These are phyloP conservation scores for Coprinellus micaceus DNA, from an alignment of 768 basidiomycete genomes.

Conservation along the genomic window DNA sequence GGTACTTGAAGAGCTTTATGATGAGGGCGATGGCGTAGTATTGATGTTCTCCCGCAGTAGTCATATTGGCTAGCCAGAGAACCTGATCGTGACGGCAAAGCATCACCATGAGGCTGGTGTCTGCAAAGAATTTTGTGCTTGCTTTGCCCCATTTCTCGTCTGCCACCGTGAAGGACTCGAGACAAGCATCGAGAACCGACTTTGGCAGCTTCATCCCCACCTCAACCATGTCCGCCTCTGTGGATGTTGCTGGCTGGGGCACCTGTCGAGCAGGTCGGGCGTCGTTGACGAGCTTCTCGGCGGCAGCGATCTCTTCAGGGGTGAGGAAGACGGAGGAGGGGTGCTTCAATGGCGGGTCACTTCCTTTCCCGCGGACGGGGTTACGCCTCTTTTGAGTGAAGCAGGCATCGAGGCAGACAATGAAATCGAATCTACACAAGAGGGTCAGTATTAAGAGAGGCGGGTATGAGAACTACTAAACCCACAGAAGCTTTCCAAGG, in stretches of 20 bases:
- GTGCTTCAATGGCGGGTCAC: not conserved
- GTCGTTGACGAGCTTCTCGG: not conserved
- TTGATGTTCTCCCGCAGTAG: conserved; percentile 27
- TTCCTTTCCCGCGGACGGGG: not conserved
- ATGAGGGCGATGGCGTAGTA: conserved; percentile 23
- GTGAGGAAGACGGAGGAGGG: not conserved
- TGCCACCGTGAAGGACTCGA: conserved; percentile 17
- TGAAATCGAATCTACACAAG: not conserved
- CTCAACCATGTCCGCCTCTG: conserved; percentile 4
- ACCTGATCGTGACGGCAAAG: conserved; percentile 34
- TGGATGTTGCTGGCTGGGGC: not conserved
- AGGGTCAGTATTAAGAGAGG: no score
- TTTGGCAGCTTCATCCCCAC: conserved; percentile 10
- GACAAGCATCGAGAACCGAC: conserved; percentile 16
- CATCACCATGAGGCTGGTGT: conserved; percentile 32
- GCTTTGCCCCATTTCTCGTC: conserved; percentile 17
- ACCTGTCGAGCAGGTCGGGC: not conserved
- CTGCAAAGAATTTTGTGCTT: conserved; percentile 23
- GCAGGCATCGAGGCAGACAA: not conserved
- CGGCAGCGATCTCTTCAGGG: not conserved
- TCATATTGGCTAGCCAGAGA: conserved; percentile 35
- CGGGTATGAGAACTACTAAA: no score
- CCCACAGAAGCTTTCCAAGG: no score
- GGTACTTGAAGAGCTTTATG: conserved; percentile 18
- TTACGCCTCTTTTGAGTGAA: not conserved